Evolutionary conservation across 768 basidiomycete genomes (phyloP).

Genomic region (Russula ochroleuca): DNA sequence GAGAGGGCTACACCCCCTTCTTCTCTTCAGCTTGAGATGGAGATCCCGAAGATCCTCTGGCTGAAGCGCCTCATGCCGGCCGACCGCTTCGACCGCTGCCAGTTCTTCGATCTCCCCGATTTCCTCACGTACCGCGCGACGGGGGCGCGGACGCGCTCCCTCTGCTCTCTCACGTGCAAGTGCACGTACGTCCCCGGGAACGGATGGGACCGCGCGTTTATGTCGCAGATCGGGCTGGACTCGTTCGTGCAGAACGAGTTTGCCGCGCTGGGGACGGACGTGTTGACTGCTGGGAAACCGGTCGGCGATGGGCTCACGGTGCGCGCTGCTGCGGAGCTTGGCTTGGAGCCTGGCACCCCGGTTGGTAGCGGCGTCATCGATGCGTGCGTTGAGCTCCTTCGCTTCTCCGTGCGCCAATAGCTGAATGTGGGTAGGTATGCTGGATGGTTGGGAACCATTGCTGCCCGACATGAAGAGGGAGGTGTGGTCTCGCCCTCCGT

Average conservation of each 20-base stretch:
- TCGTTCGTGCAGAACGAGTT: conserved; percentile 70
- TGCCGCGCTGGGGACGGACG: conserved; percentile 55
- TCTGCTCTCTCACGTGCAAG: conserved; percentile 94
- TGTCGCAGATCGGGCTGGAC: conserved; percentile 74
- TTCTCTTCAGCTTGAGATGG: conserved; percentile 84
- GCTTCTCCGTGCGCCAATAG: neutral
- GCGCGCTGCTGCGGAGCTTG: conserved; percentile 78
- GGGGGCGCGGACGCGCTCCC: conserved; percentile 62
- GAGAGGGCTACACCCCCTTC: neutral
- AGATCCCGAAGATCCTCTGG: conserved; percentile 97
- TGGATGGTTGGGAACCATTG: conserved; percentile 96
- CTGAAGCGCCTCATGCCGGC: conserved; percentile 83
- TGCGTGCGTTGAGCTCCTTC: conserved; percentile 52
- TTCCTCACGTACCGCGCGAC: conserved; percentile 94
- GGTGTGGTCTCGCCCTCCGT: conserved; percentile 46
- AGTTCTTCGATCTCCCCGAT: conserved; percentile 92
- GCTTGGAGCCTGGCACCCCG: conserved; percentile 78
- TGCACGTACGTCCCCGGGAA: conserved; percentile 83
- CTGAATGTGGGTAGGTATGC: conserved; percentile 56
- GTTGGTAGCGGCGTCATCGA: conserved; percentile 96
- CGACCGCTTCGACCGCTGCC: conserved; percentile 64
- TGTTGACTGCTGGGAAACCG: conserved; percentile 80
- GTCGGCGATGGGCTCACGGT: conserved; percentile 80
- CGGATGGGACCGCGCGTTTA: conserved; percentile 91
- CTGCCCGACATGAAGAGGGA: conserved; percentile 58